phyloP scores from a whole-genome alignment of 345 rosid species.

The Populus nigra region DNA sequence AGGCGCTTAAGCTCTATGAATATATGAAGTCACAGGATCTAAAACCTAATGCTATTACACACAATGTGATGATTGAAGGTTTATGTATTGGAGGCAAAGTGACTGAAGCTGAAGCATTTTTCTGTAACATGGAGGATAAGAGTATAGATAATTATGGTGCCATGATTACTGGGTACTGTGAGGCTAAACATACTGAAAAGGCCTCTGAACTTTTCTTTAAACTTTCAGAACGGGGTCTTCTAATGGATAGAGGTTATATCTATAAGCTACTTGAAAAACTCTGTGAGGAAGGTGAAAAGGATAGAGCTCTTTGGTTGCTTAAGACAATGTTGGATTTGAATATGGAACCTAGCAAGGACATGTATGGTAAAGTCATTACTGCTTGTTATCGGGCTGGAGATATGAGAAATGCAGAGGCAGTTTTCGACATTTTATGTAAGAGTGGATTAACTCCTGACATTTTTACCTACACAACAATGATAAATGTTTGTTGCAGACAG shows the following conservation, averaged over 20 bases:
- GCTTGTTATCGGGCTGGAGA: slow-evolving; percentile 40
- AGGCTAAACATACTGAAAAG: slow-evolving; percentile 34
- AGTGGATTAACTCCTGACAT: slow-evolving; percentile 49
- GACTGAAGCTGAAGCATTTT: slow-evolving; percentile 56
- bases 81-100: slow-evolving; percentile 62
- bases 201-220: slow-evolving; percentile 45
- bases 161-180: slow-evolving; percentile 63
- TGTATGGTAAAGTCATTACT: slow-evolving; percentile 43
- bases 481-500: slow-evolving; percentile 50
- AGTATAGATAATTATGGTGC: slow-evolving; percentile 42
- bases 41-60: slow-evolving; percentile 39
- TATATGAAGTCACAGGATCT: too few species aligned
- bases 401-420: slow-evolving; percentile 34
- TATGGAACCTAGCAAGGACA: slow-evolving; percentile 13
- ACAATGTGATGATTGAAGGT: slow-evolving; percentile 62
- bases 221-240: slow-evolving; percentile 29
- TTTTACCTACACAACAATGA: slow-evolving; percentile 61
- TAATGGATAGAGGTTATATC: slow-evolving; percentile 42
- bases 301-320: slow-evolving; percentile 37
- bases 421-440: slow-evolving; percentile 35
- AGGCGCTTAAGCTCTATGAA: too few species aligned
- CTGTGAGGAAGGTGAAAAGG: slow-evolving; percentile 38
- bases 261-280: slow-evolving; percentile 45
- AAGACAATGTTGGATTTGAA: slow-evolving; percentile 42
- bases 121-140: slow-evolving; percentile 35